These are phyloP conservation scores for Rhizopus microsporus DNA, from an alignment of 371 early-diverging fungal species.

Conservation along the genomic window DNA sequence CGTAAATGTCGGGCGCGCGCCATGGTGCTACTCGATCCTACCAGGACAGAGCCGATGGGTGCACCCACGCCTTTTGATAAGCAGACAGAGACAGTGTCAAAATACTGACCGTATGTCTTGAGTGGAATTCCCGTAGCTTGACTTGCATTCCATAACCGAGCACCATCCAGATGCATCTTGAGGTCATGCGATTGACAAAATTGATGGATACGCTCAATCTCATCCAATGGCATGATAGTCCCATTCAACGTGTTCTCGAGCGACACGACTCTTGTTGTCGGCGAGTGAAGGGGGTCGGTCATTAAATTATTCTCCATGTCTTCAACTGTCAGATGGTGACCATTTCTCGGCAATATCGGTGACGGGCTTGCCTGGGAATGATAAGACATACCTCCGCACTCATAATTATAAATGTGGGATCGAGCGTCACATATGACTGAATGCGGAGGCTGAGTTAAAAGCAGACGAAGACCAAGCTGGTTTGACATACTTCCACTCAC, in stretches of 20 bases:
- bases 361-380: constrained; percentile 75
- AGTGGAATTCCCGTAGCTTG: constrained; percentile 70
- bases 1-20: constrained; percentile 77
- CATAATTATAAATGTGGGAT: constrained; percentile 78
- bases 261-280: constrained; percentile 59
- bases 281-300: constrained; percentile 23
- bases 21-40: constrained; percentile 60
- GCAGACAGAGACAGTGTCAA: constrained; percentile 85
- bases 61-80: constrained; percentile 88
- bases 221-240: constrained; percentile 73
- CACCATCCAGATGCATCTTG: constrained; percentile 84
- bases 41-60: constrained; percentile 86
- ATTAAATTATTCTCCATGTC: constrained; percentile 51
- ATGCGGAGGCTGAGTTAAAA: constrained; percentile 77
- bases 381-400: constrained; percentile 80
- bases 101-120: constrained; percentile 64
- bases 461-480: constrained; percentile 81
- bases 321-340: constrained; percentile 63
- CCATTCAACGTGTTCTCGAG: constrained; percentile 91
- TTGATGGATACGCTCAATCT: constrained; percentile 63
- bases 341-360: constrained; percentile 61
- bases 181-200: constrained; percentile 54
- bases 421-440: constrained; percentile 77
- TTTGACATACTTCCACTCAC: constrained; percentile 85
- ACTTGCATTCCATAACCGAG: constrained; percentile 88